A percentile compares a stretch with the other conserved stretches of the same genome.
Evolutionary conservation across 192 early-diverging fungal genomes (phyloP).

Genomic region (Dispira simplex): DNA sequence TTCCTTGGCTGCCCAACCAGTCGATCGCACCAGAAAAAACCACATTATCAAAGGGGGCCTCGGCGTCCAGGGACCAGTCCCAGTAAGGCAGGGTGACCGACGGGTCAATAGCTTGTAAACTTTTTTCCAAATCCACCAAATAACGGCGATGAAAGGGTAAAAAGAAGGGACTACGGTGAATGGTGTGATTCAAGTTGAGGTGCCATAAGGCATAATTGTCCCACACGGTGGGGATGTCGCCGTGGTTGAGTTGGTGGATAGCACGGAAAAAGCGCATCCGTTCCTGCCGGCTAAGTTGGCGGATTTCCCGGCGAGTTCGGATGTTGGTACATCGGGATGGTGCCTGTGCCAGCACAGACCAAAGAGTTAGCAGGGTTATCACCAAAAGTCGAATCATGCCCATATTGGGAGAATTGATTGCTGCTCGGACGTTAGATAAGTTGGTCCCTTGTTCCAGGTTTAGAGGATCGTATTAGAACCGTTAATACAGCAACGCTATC

Average conservation of each 20-base stretch:
- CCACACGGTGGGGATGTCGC: constrained; percentile 17
- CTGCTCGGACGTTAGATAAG: too few relatives aligned
- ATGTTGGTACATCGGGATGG: constrained; percentile 14
- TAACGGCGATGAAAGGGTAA: constrained; percentile 33
- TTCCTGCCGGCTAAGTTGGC: constrained; percentile 21
- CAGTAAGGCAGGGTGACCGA: constrained; percentile 29
- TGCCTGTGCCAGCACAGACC: background rate
- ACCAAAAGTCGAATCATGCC: background rate
- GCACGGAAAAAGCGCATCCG: constrained; percentile 24
- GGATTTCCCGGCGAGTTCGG: constrained; percentile 27
- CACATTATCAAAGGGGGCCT: constrained; percentile 18
- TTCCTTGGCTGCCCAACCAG: constrained; percentile 9
- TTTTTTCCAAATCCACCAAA: constrained; percentile 26
- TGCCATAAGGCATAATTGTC: constrained; percentile 20
- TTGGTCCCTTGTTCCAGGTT: too few relatives aligned
- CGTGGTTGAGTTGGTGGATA: constrained; percentile 21
- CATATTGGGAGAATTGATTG: too few relatives aligned
- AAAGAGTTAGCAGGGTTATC: background rate
- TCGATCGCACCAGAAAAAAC: constrained; percentile 23
- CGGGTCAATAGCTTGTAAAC: constrained; percentile 21
- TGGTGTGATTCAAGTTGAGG: constrained; percentile 20
- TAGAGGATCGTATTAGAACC: too few relatives aligned
- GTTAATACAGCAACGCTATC: too few relatives aligned
- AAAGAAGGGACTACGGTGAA: constrained; percentile 27
- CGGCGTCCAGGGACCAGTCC: constrained; percentile 26